These are phyloP conservation scores for Psilocybe subaeruginosa DNA, from an alignment of 768 basidiomycete genomes.

Conservation along the genomic window DNA sequence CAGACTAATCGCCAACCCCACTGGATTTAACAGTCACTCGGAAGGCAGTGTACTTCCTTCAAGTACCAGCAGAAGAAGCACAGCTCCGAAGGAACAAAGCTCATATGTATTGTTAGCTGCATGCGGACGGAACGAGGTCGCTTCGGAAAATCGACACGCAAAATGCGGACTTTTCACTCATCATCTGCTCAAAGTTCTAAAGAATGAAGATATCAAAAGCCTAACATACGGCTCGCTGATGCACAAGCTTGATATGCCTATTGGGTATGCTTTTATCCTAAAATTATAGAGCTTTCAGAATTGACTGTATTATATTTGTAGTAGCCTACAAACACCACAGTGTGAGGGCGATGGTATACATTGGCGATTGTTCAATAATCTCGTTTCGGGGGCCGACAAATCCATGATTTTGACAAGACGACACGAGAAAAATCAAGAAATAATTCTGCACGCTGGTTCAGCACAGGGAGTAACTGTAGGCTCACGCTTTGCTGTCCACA, in stretches of 20 bases:
- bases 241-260: constrained; percentile 31
- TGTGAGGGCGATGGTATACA: constrained; percentile 36
- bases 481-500: constrained; percentile 27
- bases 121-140: constrained; percentile 37
- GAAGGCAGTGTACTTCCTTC: constrained; percentile 28
- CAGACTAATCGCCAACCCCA: constrained; percentile 29
- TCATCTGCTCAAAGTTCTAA: constrained; percentile 28
- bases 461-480: constrained; percentile 35
- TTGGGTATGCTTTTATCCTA: constrained; percentile 18
- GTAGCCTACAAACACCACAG: constrained; percentile 36
- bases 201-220: constrained; percentile 19
- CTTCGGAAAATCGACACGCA: constrained; percentile 29
- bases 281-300: not conserved
- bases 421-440: constrained; percentile 1
- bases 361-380: constrained; percentile 34
- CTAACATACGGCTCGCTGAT: constrained; percentile 37
- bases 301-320: not conserved
- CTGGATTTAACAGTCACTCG: constrained; percentile 23
- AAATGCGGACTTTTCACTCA: constrained; percentile 34
- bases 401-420: constrained; percentile 28
- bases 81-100: constrained; percentile 21
- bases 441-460: constrained; percentile 30
- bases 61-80: constrained; percentile 14
- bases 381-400: constrained; percentile 27
- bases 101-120: constrained; percentile 49